Evolutionary conservation across 2,329 filamentous ascomycete species (phyloP), one percentile per base, ranked within the genome.

Genomic region (Erysiphe pisi): DNA sequence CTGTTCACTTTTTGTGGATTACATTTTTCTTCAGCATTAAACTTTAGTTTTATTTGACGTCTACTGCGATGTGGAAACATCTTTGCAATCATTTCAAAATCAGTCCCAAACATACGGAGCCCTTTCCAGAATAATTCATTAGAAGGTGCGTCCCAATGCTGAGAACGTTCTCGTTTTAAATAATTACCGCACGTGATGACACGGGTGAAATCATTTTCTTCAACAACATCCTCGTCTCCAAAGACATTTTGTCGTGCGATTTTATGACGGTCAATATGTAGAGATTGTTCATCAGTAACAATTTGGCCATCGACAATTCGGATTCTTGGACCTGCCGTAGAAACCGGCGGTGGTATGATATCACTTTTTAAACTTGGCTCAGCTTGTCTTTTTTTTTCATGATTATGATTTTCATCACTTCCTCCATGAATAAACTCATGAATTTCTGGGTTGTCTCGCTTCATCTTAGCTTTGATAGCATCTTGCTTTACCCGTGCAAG

Each of bases 1-100:
- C 86, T 85, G 78, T 88, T 89, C 79, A 96, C 86, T 78, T 87
- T 86, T 3, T 84, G 83, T 0, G 91, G 89, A 79, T 90, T 86
- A 76, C 88, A 84, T 49, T 88, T 86, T 83, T 95, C 92, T 83
- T 95, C 93, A 78, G 90, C 89, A 80, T 90, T 91, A 83, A 93
- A 95, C 82, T 95, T 95, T 79, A 90, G 86, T 84, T 94, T 94
- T 83, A 95, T 87, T 82, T 92, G 89, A 47, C 90, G 87, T 25
- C 93, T 87, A 78, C 87, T 91, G 80, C 90, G 89, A 79, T 87
- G 87, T 0, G 89, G 87, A 80, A 96, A 94, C 86, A 93, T 89
- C 80, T 88, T 88, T 78, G 88, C 87, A 80, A 96, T 93, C 83
- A 92, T 92, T 82, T 90, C 87, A 81, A 95, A 96, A 81, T 94